phyloP scores from a whole-genome alignment of 1,284 basidiomycete species.

The Cerioporus squamosus region DNA sequence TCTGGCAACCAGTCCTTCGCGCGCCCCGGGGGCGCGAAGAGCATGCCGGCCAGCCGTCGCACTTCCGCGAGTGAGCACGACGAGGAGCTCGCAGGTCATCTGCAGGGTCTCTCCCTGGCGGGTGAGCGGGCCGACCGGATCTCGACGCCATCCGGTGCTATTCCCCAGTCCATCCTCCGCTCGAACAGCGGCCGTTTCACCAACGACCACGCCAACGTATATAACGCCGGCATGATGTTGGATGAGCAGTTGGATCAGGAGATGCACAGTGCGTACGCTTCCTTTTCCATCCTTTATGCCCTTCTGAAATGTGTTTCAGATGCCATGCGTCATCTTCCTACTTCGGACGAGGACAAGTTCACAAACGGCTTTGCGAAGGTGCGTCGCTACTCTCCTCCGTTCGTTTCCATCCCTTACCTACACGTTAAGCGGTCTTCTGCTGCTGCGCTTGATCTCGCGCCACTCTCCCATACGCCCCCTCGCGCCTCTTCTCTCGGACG shows the following conservation, averaged over 20 bases:
- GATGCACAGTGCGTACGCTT: slow-evolving; percentile 75
- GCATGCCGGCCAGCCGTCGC: slow-evolving; percentile 86
- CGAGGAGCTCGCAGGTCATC: slow-evolving; percentile 76
- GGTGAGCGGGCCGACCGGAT: slow-evolving; percentile 54
- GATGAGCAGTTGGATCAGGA: slow-evolving; percentile 91
- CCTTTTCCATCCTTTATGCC: slow-evolving; percentile 5
- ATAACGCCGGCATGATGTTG: slow-evolving; percentile 85
- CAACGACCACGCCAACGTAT: slow-evolving; percentile 61
- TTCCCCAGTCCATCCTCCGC: slow-evolving; percentile 48
- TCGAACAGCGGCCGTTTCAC: slow-evolving; percentile 51
- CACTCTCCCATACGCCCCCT: slow-evolving; percentile 44
- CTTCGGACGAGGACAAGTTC: slow-evolving; percentile 92
- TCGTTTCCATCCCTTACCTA: background rate
- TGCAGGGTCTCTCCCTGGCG: slow-evolving; percentile 68
- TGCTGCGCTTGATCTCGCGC: slow-evolving; percentile 91
- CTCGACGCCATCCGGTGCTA: slow-evolving; percentile 25
- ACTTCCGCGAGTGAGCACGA: slow-evolving; percentile 81
- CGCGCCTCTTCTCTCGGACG: slow-evolving; percentile 85
- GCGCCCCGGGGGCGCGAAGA: slow-evolving; percentile 76
- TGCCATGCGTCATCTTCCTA: slow-evolving; percentile 90
- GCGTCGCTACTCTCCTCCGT: slow-evolving; percentile 25
- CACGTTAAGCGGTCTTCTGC: slow-evolving; percentile 68
- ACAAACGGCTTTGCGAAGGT: slow-evolving; percentile 69
- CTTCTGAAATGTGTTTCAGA: slow-evolving; percentile 52
- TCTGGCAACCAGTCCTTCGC: slow-evolving; percentile 56